Conservation (phyloP, 495 filamentous ascomycete species). For the Tirmania nivea region DNA sequence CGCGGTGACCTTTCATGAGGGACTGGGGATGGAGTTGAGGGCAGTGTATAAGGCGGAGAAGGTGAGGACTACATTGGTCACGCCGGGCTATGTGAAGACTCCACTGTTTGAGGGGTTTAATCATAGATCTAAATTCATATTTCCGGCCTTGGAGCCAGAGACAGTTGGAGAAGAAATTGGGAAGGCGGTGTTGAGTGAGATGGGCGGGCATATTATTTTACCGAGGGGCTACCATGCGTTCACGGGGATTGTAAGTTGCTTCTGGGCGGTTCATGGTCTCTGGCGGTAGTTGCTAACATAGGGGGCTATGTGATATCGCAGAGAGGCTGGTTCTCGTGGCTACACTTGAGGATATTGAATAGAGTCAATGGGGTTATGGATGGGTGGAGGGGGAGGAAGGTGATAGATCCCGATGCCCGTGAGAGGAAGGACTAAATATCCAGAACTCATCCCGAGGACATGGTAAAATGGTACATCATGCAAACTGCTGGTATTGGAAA, state of each 20-base stretch:
- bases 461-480: too few relatives aligned
- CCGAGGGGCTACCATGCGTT: conserved; percentile 20
- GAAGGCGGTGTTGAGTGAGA: conserved; percentile 32
- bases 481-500: too few relatives aligned
- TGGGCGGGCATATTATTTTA: conserved; percentile 36
- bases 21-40: conserved; percentile 38
- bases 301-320: conserved; percentile 20
- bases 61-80: conserved; percentile 41
- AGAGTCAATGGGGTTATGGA: conserved; percentile 25
- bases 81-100: conserved; percentile 41
- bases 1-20: conserved; percentile 45
- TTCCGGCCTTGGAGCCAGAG: conserved; percentile 35
- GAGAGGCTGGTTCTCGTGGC: conserved; percentile 27
- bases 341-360: conserved; percentile 21
- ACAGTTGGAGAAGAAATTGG: conserved; percentile 45
- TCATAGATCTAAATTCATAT: conserved; percentile 29
- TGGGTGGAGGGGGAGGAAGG: conserved; percentile 26
- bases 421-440: background rate
- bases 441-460: background rate
- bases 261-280: background rate
- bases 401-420: conserved; percentile 23
- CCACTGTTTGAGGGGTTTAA: conserved; percentile 37
- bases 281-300: background rate
- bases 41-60: conserved; percentile 38
- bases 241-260: background rate